Conservation (phyloP, 768 basidiomycete species). For the Gloeostereum incarnatum region DNA sequence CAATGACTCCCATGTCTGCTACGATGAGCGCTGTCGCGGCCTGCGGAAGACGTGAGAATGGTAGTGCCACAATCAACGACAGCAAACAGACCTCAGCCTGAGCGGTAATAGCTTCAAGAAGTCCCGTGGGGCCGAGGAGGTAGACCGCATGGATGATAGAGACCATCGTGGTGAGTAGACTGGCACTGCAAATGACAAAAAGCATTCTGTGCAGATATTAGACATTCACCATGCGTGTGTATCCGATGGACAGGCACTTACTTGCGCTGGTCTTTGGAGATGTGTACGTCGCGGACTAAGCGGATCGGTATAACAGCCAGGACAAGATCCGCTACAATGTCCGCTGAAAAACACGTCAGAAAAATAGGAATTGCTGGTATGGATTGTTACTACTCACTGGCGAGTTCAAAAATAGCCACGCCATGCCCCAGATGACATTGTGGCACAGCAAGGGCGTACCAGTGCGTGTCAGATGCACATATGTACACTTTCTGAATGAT, state of each 20-base stretch:
- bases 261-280: slow-evolving; percentile 3
- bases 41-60: neutral
- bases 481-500: slow-evolving; percentile 7
- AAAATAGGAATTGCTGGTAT: neutral
- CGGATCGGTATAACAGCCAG: slow-evolving; percentile 6
- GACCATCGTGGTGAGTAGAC: slow-evolving; percentile 5
- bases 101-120: slow-evolving; percentile 6
- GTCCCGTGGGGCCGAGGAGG: slow-evolving; percentile 6
- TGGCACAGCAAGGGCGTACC: slow-evolving; percentile 4
- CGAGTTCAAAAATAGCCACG: slow-evolving; percentile 5
- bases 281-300: slow-evolving; percentile 2
- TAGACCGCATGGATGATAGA: slow-evolving; percentile 7
- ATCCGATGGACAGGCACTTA: neutral
- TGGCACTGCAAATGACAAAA: slow-evolving; percentile 4
- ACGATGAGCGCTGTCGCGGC: slow-evolving; percentile 6
- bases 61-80: neutral
- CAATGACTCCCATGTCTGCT: slow-evolving; percentile 4
- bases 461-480: slow-evolving; percentile 5
- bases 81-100: slow-evolving; percentile 4
- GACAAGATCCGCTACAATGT: slow-evolving; percentile 4
- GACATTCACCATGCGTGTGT: too few species aligned
- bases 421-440: slow-evolving; percentile 6
- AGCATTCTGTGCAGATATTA: slow-evolving; percentile 6
- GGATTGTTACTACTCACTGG: slow-evolving; percentile 1
- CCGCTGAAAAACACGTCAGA: slow-evolving; percentile 1